phyloP scores from a whole-genome alignment of 2,329 filamentous ascomycete species.

The Podosphaera aphanis region DNA sequence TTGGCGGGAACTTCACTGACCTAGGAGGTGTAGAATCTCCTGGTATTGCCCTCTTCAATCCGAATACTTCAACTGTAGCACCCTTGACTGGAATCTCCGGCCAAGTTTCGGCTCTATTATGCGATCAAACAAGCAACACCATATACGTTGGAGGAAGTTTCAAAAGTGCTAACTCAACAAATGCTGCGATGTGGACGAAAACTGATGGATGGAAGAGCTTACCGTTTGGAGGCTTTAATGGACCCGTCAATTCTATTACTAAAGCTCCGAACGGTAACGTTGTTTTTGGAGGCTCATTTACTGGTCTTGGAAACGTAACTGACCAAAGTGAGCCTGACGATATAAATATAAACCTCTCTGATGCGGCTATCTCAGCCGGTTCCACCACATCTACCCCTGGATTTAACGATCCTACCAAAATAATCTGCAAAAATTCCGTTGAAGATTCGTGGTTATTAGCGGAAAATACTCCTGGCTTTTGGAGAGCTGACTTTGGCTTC shows the following conservation, averaged over 20 bases:
- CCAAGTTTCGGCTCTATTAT: conserved; percentile 59
- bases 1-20: conserved; percentile 91
- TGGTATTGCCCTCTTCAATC: conserved; percentile 62
- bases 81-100: conserved; percentile 64
- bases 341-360: conserved; percentile 64
- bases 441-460: conserved; percentile 60
- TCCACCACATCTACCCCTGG: conserved; percentile 37
- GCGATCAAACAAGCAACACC: conserved; percentile 51
- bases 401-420: conserved; percentile 53
- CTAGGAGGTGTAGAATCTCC: conserved; percentile 52
- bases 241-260: conserved; percentile 65
- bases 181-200: conserved; percentile 63
- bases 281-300: conserved; percentile 78
- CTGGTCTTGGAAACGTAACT: conserved; percentile 62
- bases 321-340: conserved; percentile 41
- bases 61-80: conserved; percentile 42
- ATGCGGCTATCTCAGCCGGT: conserved; percentile 47
- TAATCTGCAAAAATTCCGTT: conserved; percentile 54
- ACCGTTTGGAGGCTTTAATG: conserved; percentile 86
- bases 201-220: conserved; percentile 52
- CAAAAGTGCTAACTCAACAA: conserved; percentile 55
- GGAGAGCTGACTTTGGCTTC: conserved; percentile 64
- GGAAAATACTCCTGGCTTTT: conserved; percentile 55
- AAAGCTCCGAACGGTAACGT: conserved; percentile 64
- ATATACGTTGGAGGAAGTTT: conserved; percentile 87